A percentile compares a stretch with the other conserved stretches of the same genome.
Conservation (phyloP, 1,139 yeast genomes). For the Nakaseomyces nivariensis region DNA sequence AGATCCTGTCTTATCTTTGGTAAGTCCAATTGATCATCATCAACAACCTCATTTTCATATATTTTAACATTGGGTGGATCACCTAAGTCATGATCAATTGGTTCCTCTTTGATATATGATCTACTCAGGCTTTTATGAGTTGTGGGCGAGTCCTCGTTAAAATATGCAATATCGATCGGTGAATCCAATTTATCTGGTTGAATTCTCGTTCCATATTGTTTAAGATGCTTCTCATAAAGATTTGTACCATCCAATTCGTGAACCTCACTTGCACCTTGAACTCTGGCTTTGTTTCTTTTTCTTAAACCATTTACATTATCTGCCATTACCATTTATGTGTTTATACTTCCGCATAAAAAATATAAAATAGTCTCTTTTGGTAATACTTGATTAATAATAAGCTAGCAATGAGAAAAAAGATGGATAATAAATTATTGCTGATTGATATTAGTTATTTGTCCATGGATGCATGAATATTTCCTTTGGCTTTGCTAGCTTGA, state of each 20-base stretch:
- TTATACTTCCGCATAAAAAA: background rate
- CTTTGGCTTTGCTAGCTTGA: background rate
- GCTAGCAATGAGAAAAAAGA: no score
- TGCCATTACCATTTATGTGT: background rate
- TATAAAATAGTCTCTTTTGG: no score
- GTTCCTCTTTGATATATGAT: background rate
- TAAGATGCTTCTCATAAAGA: background rate
- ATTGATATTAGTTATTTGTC: no score
- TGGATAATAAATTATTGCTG: no score
- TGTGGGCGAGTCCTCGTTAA: constrained; percentile 1
- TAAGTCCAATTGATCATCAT: background rate
- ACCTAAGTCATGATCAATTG: background rate
- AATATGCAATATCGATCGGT: background rate
- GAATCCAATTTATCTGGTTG: background rate
- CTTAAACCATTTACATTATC: background rate
- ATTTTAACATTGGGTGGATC: background rate
- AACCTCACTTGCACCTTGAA: background rate
- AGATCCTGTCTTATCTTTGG: background rate
- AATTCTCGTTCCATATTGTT: background rate
- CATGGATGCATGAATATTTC: background rate
- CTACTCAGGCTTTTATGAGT: background rate
- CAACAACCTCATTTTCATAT: background rate
- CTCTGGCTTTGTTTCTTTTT: background rate
- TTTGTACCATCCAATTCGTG: background rate
- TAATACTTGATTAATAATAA: no score